Evolutionary conservation across 1,284 basidiomycete genomes (phyloP), one percentile per base, ranked within the genome.

Genomic region (Grifola frondosa): DNA sequence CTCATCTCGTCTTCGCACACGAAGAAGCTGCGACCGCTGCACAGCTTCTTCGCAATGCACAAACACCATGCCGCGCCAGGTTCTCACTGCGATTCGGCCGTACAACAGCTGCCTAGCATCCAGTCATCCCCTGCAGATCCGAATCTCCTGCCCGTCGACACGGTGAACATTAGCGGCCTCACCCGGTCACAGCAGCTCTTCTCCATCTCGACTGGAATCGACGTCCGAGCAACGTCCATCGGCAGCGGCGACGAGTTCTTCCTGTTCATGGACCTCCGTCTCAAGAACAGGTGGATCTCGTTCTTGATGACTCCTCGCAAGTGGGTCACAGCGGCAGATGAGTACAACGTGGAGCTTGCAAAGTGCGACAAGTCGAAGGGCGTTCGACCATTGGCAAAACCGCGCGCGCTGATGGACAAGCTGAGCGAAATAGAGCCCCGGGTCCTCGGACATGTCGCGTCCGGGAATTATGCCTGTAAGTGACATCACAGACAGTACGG

Each of bases 201-300:
- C 25, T 44, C 48, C 5, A 30, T 46, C 15, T 16, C 33, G 0
- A 46, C 48, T 2, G 44, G 48, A 11, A 36, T 50, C 22, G 24
- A 50, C 15, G 17, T 41, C 5, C 24, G 36, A 4, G 23, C 37
- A 2, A 24, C 40, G 13, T 21, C 31, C 2, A 33, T 45, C 37
- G 3, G 1, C 6, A 3, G 4, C 17, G 17, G 25, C 11, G 19
- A 46, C 10, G 37, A 50, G 21, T 50, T 48, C 17, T 48, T 25
- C 33, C 36, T 50, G 7, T 50, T 50, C 19, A 50, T 50, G 48
- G 30, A 50, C 5, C 37, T 50, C 26, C 32, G 37, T 4, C 28
- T 22, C 9, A 20, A 33, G 26, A 20, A 28, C 15, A 23, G 40
- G 26, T 50, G 48, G 48, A 20, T 34, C 8, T 47, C 48, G 2